Evolutionary conservation across 768 basidiomycete genomes (phyloP).

Genomic region (Xanthoconium purpureum): DNA sequence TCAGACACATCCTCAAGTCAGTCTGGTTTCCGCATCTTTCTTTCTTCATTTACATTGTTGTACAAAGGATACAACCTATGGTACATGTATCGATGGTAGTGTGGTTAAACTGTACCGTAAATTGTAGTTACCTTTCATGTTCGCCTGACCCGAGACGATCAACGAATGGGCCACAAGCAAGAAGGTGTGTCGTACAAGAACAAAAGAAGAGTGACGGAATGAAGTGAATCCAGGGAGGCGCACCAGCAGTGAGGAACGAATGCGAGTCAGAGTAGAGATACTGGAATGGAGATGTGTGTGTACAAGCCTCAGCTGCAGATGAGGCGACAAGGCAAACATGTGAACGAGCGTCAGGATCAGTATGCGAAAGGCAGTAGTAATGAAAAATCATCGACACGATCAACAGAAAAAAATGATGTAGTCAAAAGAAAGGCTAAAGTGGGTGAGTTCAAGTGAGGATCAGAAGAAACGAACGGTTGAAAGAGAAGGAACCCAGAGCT

Average conservation of each 20-base stretch:
- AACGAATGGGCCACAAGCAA: constrained; percentile 1
- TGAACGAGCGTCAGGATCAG: constrained; percentile 4
- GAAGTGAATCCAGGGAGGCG: background rate
- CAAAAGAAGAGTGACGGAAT: background rate
- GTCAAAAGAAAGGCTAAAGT: background rate
- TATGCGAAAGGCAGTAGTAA: background rate
- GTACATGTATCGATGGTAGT: constrained; percentile 18
- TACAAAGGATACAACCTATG: constrained; percentile 22
- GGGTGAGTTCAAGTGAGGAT: background rate
- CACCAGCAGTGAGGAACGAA: background rate
- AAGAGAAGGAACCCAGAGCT: background rate
- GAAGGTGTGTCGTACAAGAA: constrained; percentile 17
- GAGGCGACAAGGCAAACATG: background rate
- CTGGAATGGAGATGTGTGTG: background rate
- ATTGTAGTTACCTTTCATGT: constrained; percentile 12
- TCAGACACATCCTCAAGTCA: background rate
- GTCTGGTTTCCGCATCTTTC: background rate
- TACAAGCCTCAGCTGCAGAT: constrained; percentile 6
- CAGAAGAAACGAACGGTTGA: background rate
- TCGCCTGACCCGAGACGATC: constrained; percentile 11
- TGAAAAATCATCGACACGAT: background rate
- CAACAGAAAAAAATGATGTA: background rate
- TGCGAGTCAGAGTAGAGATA: background rate
- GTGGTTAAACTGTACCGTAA: constrained; percentile 16
- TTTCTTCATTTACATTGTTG: constrained; percentile 22